Evolutionary conservation across 805 yeast genomes (phyloP).

Genomic region (Pichia gijzeniarum): DNA sequence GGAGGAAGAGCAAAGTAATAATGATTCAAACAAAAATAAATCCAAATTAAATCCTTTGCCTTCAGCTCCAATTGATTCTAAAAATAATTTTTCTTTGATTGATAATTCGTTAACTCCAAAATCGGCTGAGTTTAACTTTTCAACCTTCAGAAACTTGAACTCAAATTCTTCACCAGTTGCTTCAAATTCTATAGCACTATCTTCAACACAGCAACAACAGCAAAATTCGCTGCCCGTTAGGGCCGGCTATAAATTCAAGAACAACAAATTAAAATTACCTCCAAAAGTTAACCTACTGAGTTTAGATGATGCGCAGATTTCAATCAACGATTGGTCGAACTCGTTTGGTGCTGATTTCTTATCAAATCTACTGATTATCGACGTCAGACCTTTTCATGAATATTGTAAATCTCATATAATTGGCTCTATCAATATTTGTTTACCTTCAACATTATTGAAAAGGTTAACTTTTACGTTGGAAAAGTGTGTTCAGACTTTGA

Average conservation of each 20-base stretch:
- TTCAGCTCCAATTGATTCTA: conserved; percentile 9
- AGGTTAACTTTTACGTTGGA: conserved; percentile 64
- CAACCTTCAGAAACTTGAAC: not conserved
- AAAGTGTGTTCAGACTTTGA: conserved; percentile 56
- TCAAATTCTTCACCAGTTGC: no score
- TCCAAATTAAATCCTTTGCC: not conserved
- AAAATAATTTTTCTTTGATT: conserved; percentile 4
- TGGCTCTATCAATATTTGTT: conserved; percentile 66
- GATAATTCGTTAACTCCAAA: conserved; percentile 4
- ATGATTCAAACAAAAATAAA: not conserved
- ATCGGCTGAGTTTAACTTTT: not conserved
- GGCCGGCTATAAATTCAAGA: conserved; percentile 19
- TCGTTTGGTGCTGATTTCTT: conserved; percentile 23
- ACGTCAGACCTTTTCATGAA: conserved; percentile 77
- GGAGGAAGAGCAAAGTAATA: conserved; percentile 3
- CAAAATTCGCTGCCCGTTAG: conserved; percentile 11
- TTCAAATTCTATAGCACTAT: no score
- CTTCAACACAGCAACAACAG: conserved; percentile 5
- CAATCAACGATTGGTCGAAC: conserved; percentile 16
- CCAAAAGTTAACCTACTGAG: conserved; percentile 18
- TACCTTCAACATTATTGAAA: conserved; percentile 84
- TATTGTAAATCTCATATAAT: conserved; percentile 51
- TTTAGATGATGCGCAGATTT: conserved; percentile 15
- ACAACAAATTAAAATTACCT: conserved; percentile 19
- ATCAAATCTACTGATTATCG: conserved; percentile 47